Evolutionary conservation across 2,329 filamentous ascomycete genomes (phyloP).

Genomic region (Pleoardoris graminearum): DNA sequence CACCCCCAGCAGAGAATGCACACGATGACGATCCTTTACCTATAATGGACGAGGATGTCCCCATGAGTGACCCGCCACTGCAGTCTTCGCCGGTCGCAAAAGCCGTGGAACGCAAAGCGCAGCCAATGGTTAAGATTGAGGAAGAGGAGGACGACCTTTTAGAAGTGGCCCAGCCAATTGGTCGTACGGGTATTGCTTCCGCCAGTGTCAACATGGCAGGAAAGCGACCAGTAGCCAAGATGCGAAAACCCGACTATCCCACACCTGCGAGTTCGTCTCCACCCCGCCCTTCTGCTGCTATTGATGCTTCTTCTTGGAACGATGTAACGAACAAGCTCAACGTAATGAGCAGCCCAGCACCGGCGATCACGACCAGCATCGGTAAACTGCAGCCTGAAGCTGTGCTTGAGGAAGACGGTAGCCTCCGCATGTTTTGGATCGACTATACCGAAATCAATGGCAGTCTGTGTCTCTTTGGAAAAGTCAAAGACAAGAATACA

Average conservation of each 20-base stretch:
- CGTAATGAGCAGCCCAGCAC: slow-evolving; percentile 72
- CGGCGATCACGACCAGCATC: slow-evolving; percentile 63
- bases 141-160: slow-evolving; percentile 80
- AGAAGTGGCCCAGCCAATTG: slow-evolving; percentile 79
- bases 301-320: slow-evolving; percentile 88
- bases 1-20: slow-evolving; percentile 42
- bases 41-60: slow-evolving; percentile 65
- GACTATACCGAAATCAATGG: slow-evolving; percentile 94
- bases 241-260: slow-evolving; percentile 68
- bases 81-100: slow-evolving; percentile 87
- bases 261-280: slow-evolving; percentile 79
- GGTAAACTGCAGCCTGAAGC: slow-evolving; percentile 84
- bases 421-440: slow-evolving; percentile 92
- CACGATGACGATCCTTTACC: slow-evolving; percentile 61
- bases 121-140: slow-evolving; percentile 60
- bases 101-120: slow-evolving; percentile 70
- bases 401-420: slow-evolving; percentile 92
- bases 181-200: slow-evolving; percentile 63
- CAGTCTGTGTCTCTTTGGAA: slow-evolving; percentile 90
- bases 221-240: slow-evolving; percentile 74
- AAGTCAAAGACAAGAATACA: slow-evolving; percentile 86
- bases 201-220: slow-evolving; percentile 84
- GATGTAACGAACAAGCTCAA: slow-evolving; percentile 84
- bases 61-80: slow-evolving; percentile 77
- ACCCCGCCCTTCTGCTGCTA: slow-evolving; percentile 57